Conservation (phyloP, 2,329 filamentous ascomycete species). For the Lanzia echinophila region DNA sequence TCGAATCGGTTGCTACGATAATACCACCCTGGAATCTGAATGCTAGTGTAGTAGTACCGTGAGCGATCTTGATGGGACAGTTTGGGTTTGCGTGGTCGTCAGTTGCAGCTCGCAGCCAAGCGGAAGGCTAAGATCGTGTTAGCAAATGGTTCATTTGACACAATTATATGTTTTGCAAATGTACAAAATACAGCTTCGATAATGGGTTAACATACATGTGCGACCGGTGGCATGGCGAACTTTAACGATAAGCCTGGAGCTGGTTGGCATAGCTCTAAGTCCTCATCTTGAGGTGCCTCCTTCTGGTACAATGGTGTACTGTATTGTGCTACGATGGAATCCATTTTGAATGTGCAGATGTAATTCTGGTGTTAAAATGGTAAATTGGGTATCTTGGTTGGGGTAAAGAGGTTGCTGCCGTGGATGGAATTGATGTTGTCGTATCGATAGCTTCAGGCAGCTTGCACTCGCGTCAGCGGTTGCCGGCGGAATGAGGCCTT, state of each 20-base stretch:
- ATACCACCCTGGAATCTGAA: constrained; percentile 98
- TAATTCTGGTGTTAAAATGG: background rate
- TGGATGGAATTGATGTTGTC: constrained; percentile 20
- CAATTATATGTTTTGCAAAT: background rate
- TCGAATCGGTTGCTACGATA: constrained; percentile 95
- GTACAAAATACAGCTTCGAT: background rate
- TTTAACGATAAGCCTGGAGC: constrained; percentile 77
- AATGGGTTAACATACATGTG: constrained; percentile 57
- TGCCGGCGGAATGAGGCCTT: no score
- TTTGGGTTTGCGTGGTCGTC: constrained; percentile 95
- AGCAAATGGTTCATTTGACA: constrained; percentile 60
- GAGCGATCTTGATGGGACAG: constrained; percentile 98
- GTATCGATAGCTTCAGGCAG: constrained; percentile 18
- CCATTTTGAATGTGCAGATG: constrained; percentile 51
- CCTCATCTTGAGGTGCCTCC: constrained; percentile 65
- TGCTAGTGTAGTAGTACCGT: constrained; percentile 95
- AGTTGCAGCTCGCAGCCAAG: constrained; percentile 93
- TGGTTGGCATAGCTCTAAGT: constrained; percentile 65
- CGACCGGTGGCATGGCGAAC: constrained; percentile 90
- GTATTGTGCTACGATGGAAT: constrained; percentile 89
- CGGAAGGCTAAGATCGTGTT: constrained; percentile 56
- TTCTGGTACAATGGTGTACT: constrained; percentile 67
- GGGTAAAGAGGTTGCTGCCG: background rate
- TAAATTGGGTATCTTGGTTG: background rate
- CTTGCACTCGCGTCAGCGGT: constrained; percentile 21